A percentile compares a stretch with the other conserved stretches of the same genome.
These are phyloP conservation scores for Chenopodium quinoa DNA, from an alignment of 148 eudicot species.

Conservation along the genomic window DNA sequence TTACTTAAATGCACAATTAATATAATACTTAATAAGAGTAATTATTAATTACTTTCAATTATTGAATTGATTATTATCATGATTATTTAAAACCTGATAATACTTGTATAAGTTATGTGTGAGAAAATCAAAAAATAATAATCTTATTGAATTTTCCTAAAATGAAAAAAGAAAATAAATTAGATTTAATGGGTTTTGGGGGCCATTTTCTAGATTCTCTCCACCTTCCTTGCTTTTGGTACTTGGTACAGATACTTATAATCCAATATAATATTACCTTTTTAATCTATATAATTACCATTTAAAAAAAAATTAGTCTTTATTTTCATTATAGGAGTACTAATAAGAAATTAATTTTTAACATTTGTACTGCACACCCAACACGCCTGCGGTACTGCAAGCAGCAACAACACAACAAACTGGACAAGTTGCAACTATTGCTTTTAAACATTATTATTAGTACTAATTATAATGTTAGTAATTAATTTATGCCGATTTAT, in stretches of 20 bases:
- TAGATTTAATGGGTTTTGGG: neutral
- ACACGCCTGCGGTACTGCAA: conserved; percentile 22
- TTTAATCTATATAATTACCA: neutral
- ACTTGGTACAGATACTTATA: conserved; percentile 19
- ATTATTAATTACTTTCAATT: too few species aligned
- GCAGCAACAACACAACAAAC: conserved; percentile 22
- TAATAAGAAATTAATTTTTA: neutral
- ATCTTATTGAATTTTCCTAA: too few species aligned
- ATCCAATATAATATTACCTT: neutral
- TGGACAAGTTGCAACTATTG: conserved; percentile 2
- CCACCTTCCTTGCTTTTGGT: conserved; percentile 39
- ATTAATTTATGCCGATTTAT: neutral
- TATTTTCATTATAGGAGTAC: neutral
- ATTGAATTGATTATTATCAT: too few species aligned
- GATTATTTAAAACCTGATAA: too few species aligned
- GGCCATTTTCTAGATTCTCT: conserved; percentile 49
- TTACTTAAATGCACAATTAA: too few species aligned
- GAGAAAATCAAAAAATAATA: too few species aligned
- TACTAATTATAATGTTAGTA: neutral
- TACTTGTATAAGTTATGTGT: too few species aligned
- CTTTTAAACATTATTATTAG: conserved; percentile 7
- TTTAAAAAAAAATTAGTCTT: neutral
- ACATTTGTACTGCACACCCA: conserved; percentile 17
- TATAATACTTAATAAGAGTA: too few species aligned
- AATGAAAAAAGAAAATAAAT: too few species aligned